Evolutionary conservation across 202 grass and related monocot genomes (phyloP).

Genomic region (Tripidium arundinaceum): DNA sequence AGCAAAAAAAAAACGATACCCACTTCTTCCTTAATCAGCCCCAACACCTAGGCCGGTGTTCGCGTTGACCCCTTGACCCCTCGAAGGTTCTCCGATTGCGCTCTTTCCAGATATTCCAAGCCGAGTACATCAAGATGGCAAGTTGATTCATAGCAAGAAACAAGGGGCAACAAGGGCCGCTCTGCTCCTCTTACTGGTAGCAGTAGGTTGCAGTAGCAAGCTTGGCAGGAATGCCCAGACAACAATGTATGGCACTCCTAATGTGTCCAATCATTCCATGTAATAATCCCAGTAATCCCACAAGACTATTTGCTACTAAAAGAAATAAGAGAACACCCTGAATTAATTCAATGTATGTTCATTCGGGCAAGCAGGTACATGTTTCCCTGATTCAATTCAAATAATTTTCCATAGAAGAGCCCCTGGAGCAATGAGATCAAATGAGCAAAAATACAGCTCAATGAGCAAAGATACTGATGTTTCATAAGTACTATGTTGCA

Average conservation of each 20-base stretch:
- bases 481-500: slow-evolving; percentile 1
- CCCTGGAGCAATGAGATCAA: neutral
- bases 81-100: too few relatives aligned
- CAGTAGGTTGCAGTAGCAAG: neutral
- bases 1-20: too few relatives aligned
- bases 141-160: neutral
- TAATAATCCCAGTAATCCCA: neutral
- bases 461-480: neutral
- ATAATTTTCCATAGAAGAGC: neutral
- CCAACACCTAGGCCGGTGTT: too few relatives aligned
- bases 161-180: too few relatives aligned
- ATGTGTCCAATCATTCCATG: neutral
- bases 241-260: neutral
- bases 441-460: neutral
- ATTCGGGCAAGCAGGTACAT: neutral
- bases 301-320: neutral
- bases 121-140: too few relatives aligned
- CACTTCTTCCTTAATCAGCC: too few relatives aligned
- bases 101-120: too few relatives aligned
- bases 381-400: neutral
- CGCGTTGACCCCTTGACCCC: too few relatives aligned
- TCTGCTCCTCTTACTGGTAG: neutral
- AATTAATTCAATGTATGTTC: neutral
- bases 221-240: neutral
- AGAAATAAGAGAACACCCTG: neutral